Conservation (phyloP, 208 protist genomes). For the Trypanosoma mega region DNA sequence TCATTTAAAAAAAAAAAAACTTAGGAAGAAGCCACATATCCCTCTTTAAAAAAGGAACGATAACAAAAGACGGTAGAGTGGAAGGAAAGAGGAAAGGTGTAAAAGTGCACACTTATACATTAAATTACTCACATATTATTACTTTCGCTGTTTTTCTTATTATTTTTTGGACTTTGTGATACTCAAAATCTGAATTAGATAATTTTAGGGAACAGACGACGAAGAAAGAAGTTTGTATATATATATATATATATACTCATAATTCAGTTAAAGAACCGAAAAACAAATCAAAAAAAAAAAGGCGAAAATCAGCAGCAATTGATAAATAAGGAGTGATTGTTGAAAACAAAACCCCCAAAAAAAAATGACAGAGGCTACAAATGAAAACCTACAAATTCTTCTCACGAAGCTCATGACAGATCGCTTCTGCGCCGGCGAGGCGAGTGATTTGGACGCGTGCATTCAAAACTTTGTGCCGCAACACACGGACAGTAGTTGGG, state of each 20-base stretch:
- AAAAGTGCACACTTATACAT: too few species aligned
- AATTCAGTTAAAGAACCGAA: neutral
- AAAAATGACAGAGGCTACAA: constrained; percentile 57
- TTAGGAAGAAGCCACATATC: neutral
- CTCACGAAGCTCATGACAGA: constrained; percentile 86
- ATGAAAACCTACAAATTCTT: constrained; percentile 83
- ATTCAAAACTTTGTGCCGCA: constrained; percentile 85
- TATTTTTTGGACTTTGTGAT: too few species aligned
- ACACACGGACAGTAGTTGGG: constrained; percentile 66
- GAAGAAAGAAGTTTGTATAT: too few species aligned
- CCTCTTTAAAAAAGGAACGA: neutral
- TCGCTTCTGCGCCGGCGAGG: constrained; percentile 70
- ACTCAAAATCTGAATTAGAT: too few species aligned
- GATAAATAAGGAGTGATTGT: too few species aligned
- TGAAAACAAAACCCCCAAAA: constrained; percentile 7
- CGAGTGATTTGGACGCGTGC: constrained; percentile 78
- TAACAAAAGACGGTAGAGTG: neutral
- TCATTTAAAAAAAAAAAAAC: neutral
- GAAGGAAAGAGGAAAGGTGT: too few species aligned
- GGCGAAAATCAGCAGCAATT: neutral
- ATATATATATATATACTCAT: too few species aligned
- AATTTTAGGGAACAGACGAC: too few species aligned
- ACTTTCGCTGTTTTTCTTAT: too few species aligned
- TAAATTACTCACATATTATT: too few species aligned
- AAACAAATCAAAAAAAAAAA: neutral